Evolutionary conservation across 306 rosid species (phyloP), one percentile per base, ranked within the genome.

Genomic region (Pterocarpus santalinus): DNA sequence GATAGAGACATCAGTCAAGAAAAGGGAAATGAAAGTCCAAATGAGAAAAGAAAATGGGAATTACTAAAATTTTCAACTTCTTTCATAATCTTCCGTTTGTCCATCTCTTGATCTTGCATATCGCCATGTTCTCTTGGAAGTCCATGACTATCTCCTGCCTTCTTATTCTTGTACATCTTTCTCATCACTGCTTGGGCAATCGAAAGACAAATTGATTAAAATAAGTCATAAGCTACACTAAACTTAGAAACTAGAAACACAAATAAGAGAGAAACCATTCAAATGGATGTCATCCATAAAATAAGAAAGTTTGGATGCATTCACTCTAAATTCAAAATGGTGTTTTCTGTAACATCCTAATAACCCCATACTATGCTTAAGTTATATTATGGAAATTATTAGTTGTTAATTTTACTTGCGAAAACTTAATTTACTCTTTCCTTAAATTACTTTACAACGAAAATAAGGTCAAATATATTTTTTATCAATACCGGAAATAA

Each of bases 21-120:
- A 38, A 44, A 15, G 8, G 62, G 22, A 43, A 84, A 69, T 35
- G 28, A 66, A 61, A 36, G 2, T 34, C 22, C 35, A 75, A 6
- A 68, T 28, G 79, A 76, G 16, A 64, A 22, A 64, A 5, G 62
- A 43, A 60, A 67, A 60, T 4, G 67, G 14, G n/a, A 47, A 14
- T 73, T 82, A 86, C 86, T 81, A 30, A 86, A 86, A 43, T 47
- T 79, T 70, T 75, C 85, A 22, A 86, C 86, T 5, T 86, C 89
- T 75, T 82, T 83, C 86, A 82, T 79, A 56, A 86, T 86, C 74
- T 65, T 79, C 85, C 82, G 65, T 38, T 82, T n/a, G 77, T 86
- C 89, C 89, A 79, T 75, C 17, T 32, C 71, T 33, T 76, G 72
- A 33, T 76, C 60, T 60, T 56, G 69, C 34, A 41, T 15, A 60